phyloP scores from a whole-genome alignment of 2,329 filamentous ascomycete genomes.

The Xylariaceae sp. region DNA sequence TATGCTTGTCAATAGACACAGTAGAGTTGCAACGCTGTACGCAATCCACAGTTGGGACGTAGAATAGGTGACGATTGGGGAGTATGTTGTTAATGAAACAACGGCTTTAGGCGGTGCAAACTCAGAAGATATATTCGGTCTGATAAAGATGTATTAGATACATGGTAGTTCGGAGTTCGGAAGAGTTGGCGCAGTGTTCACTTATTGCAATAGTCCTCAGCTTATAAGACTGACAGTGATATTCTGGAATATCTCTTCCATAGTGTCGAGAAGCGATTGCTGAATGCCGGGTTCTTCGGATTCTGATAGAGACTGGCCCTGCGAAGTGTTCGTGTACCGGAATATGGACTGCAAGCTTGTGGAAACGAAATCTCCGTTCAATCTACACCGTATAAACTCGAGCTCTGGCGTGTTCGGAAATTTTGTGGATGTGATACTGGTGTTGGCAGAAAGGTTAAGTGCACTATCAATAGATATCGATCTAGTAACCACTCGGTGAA shows the following conservation, averaged over 20 bases:
- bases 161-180: no score
- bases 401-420: no score
- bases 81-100: background rate
- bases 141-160: background rate
- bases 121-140: constrained; percentile 5
- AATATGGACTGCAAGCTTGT: no score
- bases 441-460: no score
- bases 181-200: no score
- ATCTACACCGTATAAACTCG: no score
- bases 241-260: constrained; percentile 8
- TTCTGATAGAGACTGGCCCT: no score
- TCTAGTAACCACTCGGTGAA: no score
- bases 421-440: no score
- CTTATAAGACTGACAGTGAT: background rate
- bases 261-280: background rate
- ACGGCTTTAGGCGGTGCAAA: background rate
- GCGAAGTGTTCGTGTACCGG: no score
- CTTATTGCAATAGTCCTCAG: background rate
- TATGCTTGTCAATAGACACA: background rate
- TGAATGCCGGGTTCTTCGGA: background rate
- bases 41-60: background rate
- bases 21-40: background rate
- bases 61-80: background rate
- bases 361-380: no score
- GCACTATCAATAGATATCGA: no score